Conservation (phyloP, 1,139 yeast genomes). For the Suhomyces wounanorum region DNA sequence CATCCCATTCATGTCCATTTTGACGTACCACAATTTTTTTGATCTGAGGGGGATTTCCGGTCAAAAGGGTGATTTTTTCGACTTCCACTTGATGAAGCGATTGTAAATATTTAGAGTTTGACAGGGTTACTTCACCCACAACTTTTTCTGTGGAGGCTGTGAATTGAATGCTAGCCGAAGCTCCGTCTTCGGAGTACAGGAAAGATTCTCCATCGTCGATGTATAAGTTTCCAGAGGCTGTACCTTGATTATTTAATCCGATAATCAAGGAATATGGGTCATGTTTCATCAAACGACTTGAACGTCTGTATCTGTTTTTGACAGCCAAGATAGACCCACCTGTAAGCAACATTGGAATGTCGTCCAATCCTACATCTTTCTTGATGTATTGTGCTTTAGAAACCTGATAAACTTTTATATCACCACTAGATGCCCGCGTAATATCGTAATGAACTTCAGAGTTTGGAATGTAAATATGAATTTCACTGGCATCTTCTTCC, state of each 20-base stretch:
- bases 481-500: slow-evolving; percentile 48
- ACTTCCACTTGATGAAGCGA: slow-evolving; percentile 37
- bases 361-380: slow-evolving; percentile 51
- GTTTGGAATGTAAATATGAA: slow-evolving; percentile 65
- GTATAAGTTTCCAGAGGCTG: slow-evolving; percentile 62
- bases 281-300: slow-evolving; percentile 68
- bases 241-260: slow-evolving; percentile 52
- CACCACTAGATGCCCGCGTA: slow-evolving; percentile 35
- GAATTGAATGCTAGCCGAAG: slow-evolving; percentile 46
- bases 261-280: slow-evolving; percentile 85
- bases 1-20: slow-evolving; percentile 36
- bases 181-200: slow-evolving; percentile 49
- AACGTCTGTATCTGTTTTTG: slow-evolving; percentile 77
- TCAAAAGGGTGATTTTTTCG: slow-evolving; percentile 63
- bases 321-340: slow-evolving; percentile 77
- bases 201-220: slow-evolving; percentile 84
- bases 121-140: slow-evolving; percentile 19
- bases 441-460: slow-evolving; percentile 62
- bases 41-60: slow-evolving; percentile 22
- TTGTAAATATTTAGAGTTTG: slow-evolving; percentile 20
- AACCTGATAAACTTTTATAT: slow-evolving; percentile 9
- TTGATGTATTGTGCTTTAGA: slow-evolving; percentile 20
- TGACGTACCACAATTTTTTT: slow-evolving; percentile 34
- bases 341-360: slow-evolving; percentile 70
- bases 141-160: slow-evolving; percentile 17